These are phyloP conservation scores for Hemisphaericaspora xylofermentans DNA, from an alignment of 1,139 yeast species.

Conservation along the genomic window DNA sequence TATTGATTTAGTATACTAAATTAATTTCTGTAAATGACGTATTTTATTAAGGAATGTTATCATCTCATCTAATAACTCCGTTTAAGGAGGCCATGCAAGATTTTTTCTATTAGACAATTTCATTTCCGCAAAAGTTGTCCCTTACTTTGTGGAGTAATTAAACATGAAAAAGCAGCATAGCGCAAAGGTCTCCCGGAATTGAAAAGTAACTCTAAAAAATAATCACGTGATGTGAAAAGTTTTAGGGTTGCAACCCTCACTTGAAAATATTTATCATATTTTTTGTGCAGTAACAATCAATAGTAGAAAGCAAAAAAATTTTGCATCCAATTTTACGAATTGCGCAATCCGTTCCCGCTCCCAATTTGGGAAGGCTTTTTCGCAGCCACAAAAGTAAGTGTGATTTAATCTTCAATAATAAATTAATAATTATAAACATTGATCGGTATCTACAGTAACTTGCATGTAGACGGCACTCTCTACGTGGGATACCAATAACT, in stretches of 20 bases:
- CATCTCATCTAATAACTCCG: too few relatives aligned
- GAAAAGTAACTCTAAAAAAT: not conserved
- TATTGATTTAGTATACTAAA: too few relatives aligned
- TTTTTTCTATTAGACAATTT: too few relatives aligned
- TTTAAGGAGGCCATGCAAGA: too few relatives aligned
- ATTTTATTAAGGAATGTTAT: too few relatives aligned
- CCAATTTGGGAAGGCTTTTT: not conserved
- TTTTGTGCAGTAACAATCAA: too few relatives aligned
- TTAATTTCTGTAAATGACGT: too few relatives aligned
- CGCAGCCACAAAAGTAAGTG: constrained; percentile 1
- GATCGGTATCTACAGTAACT: not conserved
- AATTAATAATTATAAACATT: not conserved
- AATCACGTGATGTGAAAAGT: constrained; percentile 1
- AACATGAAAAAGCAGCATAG: not conserved
- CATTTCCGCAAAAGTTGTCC: too few relatives aligned
- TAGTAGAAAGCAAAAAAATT: not conserved
- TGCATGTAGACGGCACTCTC: not conserved
- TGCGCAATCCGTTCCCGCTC: not conserved
- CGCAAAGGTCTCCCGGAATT: not conserved
- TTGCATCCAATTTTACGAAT: constrained; percentile 4
- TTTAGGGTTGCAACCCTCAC: constrained; percentile 6
- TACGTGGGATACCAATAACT: not conserved
- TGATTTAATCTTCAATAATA: not conserved
- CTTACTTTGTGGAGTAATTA: not conserved
- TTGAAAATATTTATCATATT: too few relatives aligned